Evolutionary conservation across 1,139 yeast species (phyloP), one percentile per base, ranked within the genome.

Genomic region (Zhuliangozyma parablackwelliae): DNA sequence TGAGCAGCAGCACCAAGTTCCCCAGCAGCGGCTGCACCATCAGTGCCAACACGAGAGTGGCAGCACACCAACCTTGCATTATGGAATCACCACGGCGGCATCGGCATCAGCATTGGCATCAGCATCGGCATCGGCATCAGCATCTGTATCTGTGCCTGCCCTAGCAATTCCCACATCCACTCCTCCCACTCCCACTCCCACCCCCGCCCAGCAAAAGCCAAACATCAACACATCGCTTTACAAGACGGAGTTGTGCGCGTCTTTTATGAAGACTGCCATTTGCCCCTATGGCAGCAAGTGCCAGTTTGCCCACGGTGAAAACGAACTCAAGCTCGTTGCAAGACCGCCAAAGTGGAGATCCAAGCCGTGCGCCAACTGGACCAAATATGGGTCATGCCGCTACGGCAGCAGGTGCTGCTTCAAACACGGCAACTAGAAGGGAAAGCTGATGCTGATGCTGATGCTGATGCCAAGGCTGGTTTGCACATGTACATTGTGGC

Each of bases 401-500:
- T 89, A 89, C 60, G 96, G 96, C 26, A 86, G 78, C 58, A 76
- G 97, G 56, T 89, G 97, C 60, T 87, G 96, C 55, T 89, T 89
- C 67, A 85, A 84, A 56, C 97, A 89, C 61, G 86, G 81, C 26
- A 65, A 65, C 35, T 44, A 40, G 36, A 30, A 28, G 31, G 16
- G 5, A 7, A 7, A 23, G 24, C 9, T 3, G 24, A 23, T 16
- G 16, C 16, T 3, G 16, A 16, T 3, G 16, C 16, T 3, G 16
- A 16, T 3, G 16, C 16, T 3, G 16, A 16, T 3, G 16, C 16
- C 3, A 4, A 16, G 4, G 16, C 4, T 16, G 16, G 4, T 16
- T 16, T 16, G 16, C 16, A 16, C 16, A 16, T 16, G 16, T 16
- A 16, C 16, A 16, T 16, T 16, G 3, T 16, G 16, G 16, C 4